These are phyloP conservation scores for Chloropicon primus DNA, from an alignment of 139 green algal species.

Conservation along the genomic window DNA sequence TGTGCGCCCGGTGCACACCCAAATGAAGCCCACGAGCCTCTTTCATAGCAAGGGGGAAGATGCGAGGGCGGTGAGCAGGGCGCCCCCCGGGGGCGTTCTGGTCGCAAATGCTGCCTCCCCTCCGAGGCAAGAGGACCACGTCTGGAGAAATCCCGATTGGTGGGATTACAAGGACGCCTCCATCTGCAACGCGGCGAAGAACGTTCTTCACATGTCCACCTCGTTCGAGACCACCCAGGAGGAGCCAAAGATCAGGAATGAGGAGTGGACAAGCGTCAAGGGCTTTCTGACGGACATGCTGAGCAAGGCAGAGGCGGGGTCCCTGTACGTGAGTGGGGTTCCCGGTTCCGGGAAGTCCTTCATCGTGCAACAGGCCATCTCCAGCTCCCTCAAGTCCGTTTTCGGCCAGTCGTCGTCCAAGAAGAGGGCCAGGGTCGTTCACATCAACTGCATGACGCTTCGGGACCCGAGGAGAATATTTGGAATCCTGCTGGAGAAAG, in stretches of 20 bases:
- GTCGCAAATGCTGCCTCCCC: neutral
- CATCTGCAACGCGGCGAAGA: neutral
- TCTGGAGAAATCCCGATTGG: neutral
- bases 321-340: conserved; percentile 22
- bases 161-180: neutral
- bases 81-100: neutral
- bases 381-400: neutral
- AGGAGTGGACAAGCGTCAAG: neutral
- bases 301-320: neutral
- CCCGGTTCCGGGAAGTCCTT: conserved; percentile 29
- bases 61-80: neutral
- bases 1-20: neutral
- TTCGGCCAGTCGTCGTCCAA: neutral
- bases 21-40: neutral
- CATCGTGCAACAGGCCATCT: conserved; percentile 6
- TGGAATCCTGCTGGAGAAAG: conserved; percentile 3
- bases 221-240: neutral
- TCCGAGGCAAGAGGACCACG: neutral
- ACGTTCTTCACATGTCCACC: neutral
- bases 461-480: conserved; percentile 11
- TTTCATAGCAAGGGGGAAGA: neutral
- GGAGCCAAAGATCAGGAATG: neutral
- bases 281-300: neutral
- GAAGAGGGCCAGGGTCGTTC: neutral
- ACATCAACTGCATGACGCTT: conserved; percentile 26